Percentiles rank a stretch among this genome's conserved stretches.
Evolutionary conservation across 2,329 filamentous ascomycete species (phyloP).

Genomic region (Aphanocladium album): DNA sequence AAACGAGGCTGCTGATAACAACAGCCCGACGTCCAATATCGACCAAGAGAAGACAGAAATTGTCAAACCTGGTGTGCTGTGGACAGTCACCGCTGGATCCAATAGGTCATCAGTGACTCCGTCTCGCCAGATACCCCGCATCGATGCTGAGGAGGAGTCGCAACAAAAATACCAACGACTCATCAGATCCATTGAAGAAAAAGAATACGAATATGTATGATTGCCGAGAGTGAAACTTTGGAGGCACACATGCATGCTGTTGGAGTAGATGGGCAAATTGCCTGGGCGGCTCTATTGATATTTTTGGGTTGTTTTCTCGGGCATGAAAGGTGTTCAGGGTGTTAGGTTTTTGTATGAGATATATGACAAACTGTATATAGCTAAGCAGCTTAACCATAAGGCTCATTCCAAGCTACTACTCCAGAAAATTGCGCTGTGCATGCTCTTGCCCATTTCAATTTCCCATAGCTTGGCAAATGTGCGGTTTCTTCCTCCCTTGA

Average conservation of each 20-base stretch:
- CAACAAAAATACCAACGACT: constrained; percentile 33
- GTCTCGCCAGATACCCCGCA: constrained; percentile 20
- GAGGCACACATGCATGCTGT: not conserved
- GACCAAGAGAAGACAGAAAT: constrained; percentile 22
- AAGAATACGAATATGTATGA: constrained; percentile 24
- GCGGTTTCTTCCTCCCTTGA: too few species aligned
- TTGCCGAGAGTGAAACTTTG: not conserved
- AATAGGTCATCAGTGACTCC: constrained; percentile 13
- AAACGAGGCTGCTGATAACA: constrained; percentile 27
- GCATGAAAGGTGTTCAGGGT: constrained; percentile 5
- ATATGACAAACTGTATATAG: constrained; percentile 13
- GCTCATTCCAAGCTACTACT: not conserved
- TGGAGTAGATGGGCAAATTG: not conserved
- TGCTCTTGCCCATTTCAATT: too few species aligned
- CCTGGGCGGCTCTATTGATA: not conserved
- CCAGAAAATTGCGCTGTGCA: too few species aligned
- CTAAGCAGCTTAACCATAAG: not conserved
- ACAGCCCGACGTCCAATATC: constrained; percentile 25
- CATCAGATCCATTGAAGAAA: constrained; percentile 32
- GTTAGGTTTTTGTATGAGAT: constrained; percentile 9
- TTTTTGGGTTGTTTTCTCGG: constrained; percentile 5
- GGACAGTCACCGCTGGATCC: constrained; percentile 22
- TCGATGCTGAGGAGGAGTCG: constrained; percentile 31
- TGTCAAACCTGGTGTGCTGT: constrained; percentile 28
- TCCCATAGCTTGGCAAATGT: too few species aligned